Percentiles rank a stretch among this genome's conserved stretches.
Conservation (phyloP, 129 eudicot genomes). For the Tanacetum coccineum region DNA sequence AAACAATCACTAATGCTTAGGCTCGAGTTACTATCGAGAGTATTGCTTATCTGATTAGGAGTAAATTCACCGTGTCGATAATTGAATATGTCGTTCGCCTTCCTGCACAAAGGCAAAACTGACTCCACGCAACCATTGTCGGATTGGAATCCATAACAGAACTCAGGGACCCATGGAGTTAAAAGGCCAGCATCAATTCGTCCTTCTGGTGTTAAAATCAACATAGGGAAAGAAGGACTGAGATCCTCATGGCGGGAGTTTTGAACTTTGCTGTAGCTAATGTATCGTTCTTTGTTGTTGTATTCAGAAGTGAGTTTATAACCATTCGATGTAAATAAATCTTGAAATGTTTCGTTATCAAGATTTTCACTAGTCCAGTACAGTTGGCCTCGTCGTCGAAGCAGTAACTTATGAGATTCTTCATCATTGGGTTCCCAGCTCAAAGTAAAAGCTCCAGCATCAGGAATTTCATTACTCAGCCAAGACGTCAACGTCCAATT, state of each 20-base stretch:
- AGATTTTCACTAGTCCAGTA: slow-evolving; percentile 11
- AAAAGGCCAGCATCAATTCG: not conserved
- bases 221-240: not conserved
- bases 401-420: not conserved
- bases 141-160: slow-evolving; percentile 20
- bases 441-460: slow-evolving; percentile 22
- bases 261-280: not conserved
- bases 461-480: not conserved
- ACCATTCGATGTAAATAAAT: not conserved
- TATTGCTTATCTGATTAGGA: not conserved
- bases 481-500: no score
- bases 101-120: slow-evolving; percentile 11
- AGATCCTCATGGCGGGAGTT: no score
- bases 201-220: slow-evolving; percentile 9
- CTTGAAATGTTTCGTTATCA: not conserved
- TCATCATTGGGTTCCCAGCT: slow-evolving; percentile 17
- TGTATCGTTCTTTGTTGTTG: slow-evolving; percentile 7
- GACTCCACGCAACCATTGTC: slow-evolving; percentile 13
- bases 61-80: not conserved
- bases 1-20: slow-evolving; percentile 38
- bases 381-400: not conserved
- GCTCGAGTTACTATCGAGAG: slow-evolving; percentile 6
- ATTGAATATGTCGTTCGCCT: not conserved
- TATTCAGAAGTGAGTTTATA: slow-evolving; percentile 16
- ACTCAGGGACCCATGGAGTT: not conserved